Evolutionary conservation across 2,329 filamentous ascomycete genomes (phyloP).

Genomic region (Harringtonia aguacate): DNA sequence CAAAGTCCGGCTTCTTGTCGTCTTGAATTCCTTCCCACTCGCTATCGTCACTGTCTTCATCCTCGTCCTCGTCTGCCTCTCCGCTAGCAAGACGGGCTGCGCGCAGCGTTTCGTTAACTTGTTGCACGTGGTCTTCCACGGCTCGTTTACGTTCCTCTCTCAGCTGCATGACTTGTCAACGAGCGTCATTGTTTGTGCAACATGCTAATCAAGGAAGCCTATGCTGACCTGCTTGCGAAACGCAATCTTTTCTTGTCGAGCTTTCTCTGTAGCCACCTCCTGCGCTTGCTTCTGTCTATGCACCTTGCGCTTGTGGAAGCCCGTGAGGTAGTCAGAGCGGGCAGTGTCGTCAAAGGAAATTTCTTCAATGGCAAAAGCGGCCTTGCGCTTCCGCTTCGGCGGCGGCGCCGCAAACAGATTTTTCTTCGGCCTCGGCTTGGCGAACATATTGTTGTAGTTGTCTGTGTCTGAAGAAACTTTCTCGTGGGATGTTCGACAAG

Average conservation of each 20-base stretch:
- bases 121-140: slow-evolving; percentile 69
- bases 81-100: slow-evolving; percentile 42
- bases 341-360: slow-evolving; percentile 75
- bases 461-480: neutral
- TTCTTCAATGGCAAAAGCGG: slow-evolving; percentile 54
- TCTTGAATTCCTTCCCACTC: slow-evolving; percentile 60
- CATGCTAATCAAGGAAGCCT: neutral
- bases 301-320: slow-evolving; percentile 92
- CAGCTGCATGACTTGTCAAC: slow-evolving; percentile 44
- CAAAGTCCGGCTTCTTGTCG: slow-evolving; percentile 26
- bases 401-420: slow-evolving; percentile 36
- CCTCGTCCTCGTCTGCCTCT: slow-evolving; percentile 33
- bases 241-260: slow-evolving; percentile 63
- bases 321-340: slow-evolving; percentile 80
- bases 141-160: slow-evolving; percentile 74
- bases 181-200: neutral
- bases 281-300: slow-evolving; percentile 77
- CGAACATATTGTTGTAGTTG: slow-evolving; percentile 25
- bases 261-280: slow-evolving; percentile 66
- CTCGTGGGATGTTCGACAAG: neutral
- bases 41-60: slow-evolving; percentile 23
- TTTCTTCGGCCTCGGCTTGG: slow-evolving; percentile 49
- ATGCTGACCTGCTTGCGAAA: slow-evolving; percentile 62
- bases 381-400: slow-evolving; percentile 54
- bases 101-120: slow-evolving; percentile 60